These are phyloP conservation scores for Chiua sp. DNA, from an alignment of 1,284 basidiomycete genomes.

Conservation along the genomic window DNA sequence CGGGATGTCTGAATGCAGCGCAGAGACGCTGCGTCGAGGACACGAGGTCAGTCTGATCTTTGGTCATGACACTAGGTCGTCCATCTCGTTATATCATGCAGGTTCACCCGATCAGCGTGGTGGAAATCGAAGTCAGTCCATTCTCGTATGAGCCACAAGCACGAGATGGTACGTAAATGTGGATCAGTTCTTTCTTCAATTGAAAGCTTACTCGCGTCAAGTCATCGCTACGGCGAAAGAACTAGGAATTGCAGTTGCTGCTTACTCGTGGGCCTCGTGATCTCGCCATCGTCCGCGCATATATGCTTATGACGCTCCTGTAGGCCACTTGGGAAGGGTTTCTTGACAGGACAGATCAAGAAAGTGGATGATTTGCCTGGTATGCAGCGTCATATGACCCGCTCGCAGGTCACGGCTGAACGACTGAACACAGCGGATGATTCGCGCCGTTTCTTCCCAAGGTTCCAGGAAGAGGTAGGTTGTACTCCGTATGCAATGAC, in stretches of 20 bases:
- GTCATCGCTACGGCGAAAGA: conserved; percentile 48
- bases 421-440: conserved; percentile 27
- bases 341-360: conserved; percentile 59
- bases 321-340: conserved; percentile 62
- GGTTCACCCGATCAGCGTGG: conserved; percentile 52
- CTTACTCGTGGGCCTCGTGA: conserved; percentile 49
- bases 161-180: conserved; percentile 36
- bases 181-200: neutral
- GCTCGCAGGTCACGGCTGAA: neutral
- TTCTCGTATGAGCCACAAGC: conserved; percentile 53
- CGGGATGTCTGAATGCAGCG: conserved; percentile 57
- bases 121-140: conserved; percentile 60
- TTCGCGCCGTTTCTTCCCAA: conserved; percentile 22
- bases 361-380: conserved; percentile 51
- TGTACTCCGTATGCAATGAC: neutral
- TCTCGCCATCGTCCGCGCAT: neutral
- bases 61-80: neutral
- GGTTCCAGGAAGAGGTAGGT: conserved; percentile 36
- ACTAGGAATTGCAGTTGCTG: conserved; percentile 54
- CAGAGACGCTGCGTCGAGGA: conserved; percentile 55
- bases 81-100: conserved; percentile 22
- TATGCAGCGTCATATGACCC: neutral
- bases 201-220: conserved; percentile 30
- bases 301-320: neutral
- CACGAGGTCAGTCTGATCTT: conserved; percentile 36